Percentiles rank a stretch among this genome's conserved stretches.
Evolutionary conservation across 495 filamentous ascomycete species (phyloP).

Genomic region (Hypoxylon fuscum): DNA sequence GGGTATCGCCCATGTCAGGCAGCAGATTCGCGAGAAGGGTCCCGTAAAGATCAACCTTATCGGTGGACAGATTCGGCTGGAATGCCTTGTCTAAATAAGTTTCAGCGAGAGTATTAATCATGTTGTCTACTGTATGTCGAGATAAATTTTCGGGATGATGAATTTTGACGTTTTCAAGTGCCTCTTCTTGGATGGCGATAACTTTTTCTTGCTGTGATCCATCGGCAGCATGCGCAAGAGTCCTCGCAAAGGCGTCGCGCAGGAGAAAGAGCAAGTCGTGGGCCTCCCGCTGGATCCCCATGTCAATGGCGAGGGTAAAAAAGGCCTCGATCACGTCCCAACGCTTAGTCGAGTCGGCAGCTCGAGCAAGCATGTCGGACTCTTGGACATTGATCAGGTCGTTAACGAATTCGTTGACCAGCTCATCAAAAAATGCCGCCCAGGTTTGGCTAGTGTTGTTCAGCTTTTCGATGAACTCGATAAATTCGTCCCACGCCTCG

Average conservation of each 20-base stretch:
- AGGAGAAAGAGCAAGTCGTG: slow-evolving; percentile 46
- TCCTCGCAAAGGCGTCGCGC: slow-evolving; percentile 44
- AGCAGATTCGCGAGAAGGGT: slow-evolving; percentile 28
- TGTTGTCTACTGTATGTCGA: slow-evolving; percentile 25
- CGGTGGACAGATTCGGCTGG: slow-evolving; percentile 17
- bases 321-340: slow-evolving; percentile 44
- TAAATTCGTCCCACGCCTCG: slow-evolving; percentile 43
- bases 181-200: slow-evolving; percentile 32
- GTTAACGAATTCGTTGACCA: slow-evolving; percentile 39
- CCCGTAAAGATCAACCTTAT: slow-evolving; percentile 32
- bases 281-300: slow-evolving; percentile 37
- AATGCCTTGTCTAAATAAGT: slow-evolving; percentile 39
- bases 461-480: slow-evolving; percentile 44
- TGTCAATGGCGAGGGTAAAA: slow-evolving; percentile 43
- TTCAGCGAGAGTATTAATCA: slow-evolving; percentile 27
- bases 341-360: slow-evolving; percentile 35
- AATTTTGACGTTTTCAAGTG: slow-evolving; percentile 27
- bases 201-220: slow-evolving; percentile 29
- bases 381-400: slow-evolving; percentile 9
- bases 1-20: slow-evolving; percentile 22
- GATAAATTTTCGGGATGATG: slow-evolving; percentile 34
- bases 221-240: slow-evolving; percentile 23
- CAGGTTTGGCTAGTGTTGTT: slow-evolving; percentile 34
- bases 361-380: slow-evolving; percentile 31
- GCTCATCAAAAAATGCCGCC: slow-evolving; percentile 42